These are phyloP conservation scores for Microbotryomycetes sp. DNA, from an alignment of 1,284 basidiomycete genomes.

Conservation along the genomic window DNA sequence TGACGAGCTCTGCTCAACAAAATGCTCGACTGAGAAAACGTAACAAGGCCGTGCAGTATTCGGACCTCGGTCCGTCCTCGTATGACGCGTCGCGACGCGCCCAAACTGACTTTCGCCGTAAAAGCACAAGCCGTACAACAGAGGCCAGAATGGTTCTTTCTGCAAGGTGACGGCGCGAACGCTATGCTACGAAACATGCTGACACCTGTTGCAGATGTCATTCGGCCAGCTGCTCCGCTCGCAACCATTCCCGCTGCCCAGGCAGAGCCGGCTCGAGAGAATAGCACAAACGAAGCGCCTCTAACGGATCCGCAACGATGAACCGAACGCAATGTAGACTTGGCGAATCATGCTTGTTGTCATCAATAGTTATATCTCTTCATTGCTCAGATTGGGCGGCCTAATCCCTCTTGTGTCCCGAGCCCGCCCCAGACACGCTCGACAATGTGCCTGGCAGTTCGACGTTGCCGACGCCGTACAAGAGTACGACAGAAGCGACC, in stretches of 20 bases:
- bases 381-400: too few species aligned
- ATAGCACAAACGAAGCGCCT: too few species aligned
- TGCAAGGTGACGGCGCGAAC: background rate
- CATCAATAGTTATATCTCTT: too few species aligned
- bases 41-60: slow-evolving; percentile 42
- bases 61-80: slow-evolving; percentile 40
- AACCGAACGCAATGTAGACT: too few species aligned
- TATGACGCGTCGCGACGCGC: background rate
- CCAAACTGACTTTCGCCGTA: too few species aligned
- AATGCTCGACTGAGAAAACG: slow-evolving; percentile 43
- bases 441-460: slow-evolving; percentile 24
- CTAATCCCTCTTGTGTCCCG: background rate
- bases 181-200: background rate
- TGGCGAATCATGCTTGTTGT: too few species aligned
- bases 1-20: slow-evolving; percentile 43
- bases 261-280: too few species aligned
- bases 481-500: slow-evolving; percentile 9
- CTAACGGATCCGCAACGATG: too few species aligned
- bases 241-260: too few species aligned
- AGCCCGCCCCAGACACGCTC: slow-evolving; percentile 11
- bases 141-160: slow-evolving; percentile 9
- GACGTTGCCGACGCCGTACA: slow-evolving; percentile 17
- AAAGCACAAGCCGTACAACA: slow-evolving; percentile 2
- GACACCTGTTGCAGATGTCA: background rate
- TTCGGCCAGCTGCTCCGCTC: background rate